These are phyloP conservation scores for Hirschfeldia incana DNA, from an alignment of 345 rosid species.

Conservation along the genomic window DNA sequence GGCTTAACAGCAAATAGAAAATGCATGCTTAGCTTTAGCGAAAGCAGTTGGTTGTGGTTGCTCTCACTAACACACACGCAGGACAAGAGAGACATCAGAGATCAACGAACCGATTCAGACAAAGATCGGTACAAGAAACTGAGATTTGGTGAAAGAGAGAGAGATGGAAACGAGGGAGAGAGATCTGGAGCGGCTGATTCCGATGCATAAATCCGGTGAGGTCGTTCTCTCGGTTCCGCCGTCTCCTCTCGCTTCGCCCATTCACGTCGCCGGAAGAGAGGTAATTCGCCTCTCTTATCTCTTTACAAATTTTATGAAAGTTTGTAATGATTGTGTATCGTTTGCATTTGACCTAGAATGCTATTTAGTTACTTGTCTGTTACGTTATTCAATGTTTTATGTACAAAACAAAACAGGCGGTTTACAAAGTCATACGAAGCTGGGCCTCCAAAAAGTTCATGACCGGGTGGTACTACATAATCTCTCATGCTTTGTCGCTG, in stretches of 20 bases:
- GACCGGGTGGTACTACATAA: conserved; percentile 64
- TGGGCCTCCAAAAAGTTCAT: conserved; percentile 73
- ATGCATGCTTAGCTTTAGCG: conserved; percentile 21
- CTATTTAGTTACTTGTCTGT: conserved; percentile 22
- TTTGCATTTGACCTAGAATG: conserved; percentile 21
- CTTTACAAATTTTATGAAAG: neutral
- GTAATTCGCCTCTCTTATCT: conserved; percentile 24
- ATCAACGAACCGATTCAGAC: conserved; percentile 1
- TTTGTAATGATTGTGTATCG: neutral
- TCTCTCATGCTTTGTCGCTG: neutral
- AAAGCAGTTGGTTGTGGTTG: conserved; percentile 35
- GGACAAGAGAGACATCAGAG: conserved; percentile 22
- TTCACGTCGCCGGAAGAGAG: conserved; percentile 61
- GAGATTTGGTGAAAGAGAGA: conserved; percentile 10
- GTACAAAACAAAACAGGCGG: conserved; percentile 44
- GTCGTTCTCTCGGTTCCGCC: conserved; percentile 40
- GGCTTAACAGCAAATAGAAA: neutral
- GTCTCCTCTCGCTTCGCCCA: conserved; percentile 44
- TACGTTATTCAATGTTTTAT: conserved; percentile 15
- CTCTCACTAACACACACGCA: conserved; percentile 8
- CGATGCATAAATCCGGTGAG: conserved; percentile 41
- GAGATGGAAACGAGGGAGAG: conserved; percentile 48
- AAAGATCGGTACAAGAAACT: conserved; percentile 7
- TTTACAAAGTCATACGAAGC: conserved; percentile 60
- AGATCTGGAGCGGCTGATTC: conserved; percentile 55